Percentiles rank a stretch among this genome's conserved stretches.
These are phyloP conservation scores for Plasmodium berghei DNA, from an alignment of 169 alveolate genomes.

Conservation along the genomic window DNA sequence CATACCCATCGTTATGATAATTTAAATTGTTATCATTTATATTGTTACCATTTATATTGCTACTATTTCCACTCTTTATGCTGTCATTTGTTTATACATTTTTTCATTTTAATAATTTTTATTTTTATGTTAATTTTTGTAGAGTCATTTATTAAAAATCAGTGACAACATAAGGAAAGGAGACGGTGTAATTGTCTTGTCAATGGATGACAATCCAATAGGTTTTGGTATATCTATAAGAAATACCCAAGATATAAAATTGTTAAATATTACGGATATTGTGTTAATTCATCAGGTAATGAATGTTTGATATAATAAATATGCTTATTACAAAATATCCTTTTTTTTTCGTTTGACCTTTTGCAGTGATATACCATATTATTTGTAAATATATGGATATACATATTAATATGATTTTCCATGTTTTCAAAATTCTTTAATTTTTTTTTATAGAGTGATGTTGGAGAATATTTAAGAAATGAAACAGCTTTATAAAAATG, in stretches of 20 bases:
- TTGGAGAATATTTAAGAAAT: slow-evolving; percentile 76
- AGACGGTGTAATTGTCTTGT: slow-evolving; percentile 66
- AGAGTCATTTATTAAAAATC: slow-evolving; percentile 67
- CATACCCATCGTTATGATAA: too few species aligned
- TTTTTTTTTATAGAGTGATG: slow-evolving; percentile 51
- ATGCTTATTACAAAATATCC: background rate
- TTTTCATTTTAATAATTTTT: background rate
- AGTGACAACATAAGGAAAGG: slow-evolving; percentile 75
- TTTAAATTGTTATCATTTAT: too few species aligned
- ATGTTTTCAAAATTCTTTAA: background rate
- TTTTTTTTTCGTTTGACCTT: background rate
- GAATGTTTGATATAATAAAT: background rate
- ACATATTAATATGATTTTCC: background rate
- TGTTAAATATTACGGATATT: slow-evolving; percentile 60
- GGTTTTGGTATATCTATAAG: slow-evolving; percentile 76
- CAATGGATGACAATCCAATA: slow-evolving; percentile 73
- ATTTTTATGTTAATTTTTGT: slow-evolving; percentile 1
- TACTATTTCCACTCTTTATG: too few species aligned
- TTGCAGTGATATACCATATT: background rate
- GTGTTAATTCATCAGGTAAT: slow-evolving; percentile 75
- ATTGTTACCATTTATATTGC: too few species aligned
- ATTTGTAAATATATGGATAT: background rate
- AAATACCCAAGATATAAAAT: slow-evolving; percentile 67
- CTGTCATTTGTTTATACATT: too few species aligned
- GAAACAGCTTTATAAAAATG: slow-evolving; percentile 47